These are phyloP conservation scores for Colletotrichum siamense DNA, from an alignment of 2,329 filamentous ascomycete genomes.

Conservation along the genomic window DNA sequence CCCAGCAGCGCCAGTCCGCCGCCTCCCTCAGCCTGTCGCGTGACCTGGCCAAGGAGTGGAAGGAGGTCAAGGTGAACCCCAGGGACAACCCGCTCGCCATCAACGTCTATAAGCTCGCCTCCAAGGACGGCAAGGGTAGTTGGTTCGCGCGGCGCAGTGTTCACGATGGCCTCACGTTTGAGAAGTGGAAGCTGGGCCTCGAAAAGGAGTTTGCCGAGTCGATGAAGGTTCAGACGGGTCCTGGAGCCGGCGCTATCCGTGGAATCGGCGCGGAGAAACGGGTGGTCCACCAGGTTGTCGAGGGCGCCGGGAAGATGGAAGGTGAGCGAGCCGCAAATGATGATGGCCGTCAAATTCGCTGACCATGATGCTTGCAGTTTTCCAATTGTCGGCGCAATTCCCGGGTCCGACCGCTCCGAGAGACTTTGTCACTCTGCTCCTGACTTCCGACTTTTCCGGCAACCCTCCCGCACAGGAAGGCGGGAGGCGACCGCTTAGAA, in stretches of 20 bases:
- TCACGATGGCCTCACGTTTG: constrained; percentile 79
- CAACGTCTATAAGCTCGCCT: constrained; percentile 78
- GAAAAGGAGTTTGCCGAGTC: constrained; percentile 82
- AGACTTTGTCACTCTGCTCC: constrained; percentile 83
- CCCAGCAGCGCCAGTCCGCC: constrained; percentile 41
- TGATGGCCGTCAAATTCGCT: constrained; percentile 14
- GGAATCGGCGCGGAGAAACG: constrained; percentile 84
- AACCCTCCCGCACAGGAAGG: constrained; percentile 31
- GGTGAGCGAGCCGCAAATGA: constrained; percentile 43
- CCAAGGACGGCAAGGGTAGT: constrained; percentile 81
- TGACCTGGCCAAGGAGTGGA: constrained; percentile 83
- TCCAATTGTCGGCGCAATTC: constrained; percentile 87
- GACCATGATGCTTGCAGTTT: constrained; percentile 59
- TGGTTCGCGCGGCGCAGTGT: constrained; percentile 91
- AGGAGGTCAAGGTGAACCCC: constrained; percentile 75
- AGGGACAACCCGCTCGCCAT: constrained; percentile 80
- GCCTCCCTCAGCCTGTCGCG: constrained; percentile 53
- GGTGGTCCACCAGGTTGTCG: constrained; percentile 66
- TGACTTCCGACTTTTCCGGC: constrained; percentile 67
- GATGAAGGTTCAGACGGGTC: constrained; percentile 71
- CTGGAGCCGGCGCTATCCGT: constrained; percentile 77
- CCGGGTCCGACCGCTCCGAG: constrained; percentile 86
- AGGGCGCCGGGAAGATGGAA: constrained; percentile 67
- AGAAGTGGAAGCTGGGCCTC: constrained; percentile 78
- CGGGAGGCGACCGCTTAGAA: constrained; percentile 57